These are phyloP conservation scores for Trichoderma atroviride DNA, from an alignment of 2,329 filamentous ascomycete genomes.

Conservation along the genomic window DNA sequence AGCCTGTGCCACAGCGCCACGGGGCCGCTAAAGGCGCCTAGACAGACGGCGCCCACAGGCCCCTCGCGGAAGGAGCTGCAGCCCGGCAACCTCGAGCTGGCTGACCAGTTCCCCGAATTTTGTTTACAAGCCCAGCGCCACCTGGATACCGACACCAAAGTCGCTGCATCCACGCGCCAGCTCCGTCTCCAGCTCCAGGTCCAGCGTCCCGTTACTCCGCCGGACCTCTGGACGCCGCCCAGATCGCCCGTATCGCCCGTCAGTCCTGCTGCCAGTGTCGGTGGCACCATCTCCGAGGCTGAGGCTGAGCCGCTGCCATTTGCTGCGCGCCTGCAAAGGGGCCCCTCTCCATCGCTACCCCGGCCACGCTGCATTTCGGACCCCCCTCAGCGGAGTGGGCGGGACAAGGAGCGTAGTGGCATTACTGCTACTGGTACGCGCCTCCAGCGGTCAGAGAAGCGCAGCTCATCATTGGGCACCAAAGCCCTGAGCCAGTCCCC, in stretches of 20 bases:
- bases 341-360: conserved; percentile 24
- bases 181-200: conserved; percentile 6
- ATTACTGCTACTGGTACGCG: conserved; percentile 17
- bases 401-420: conserved; percentile 18
- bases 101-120: conserved; percentile 26
- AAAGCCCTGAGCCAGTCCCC: conserved; percentile 23
- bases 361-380: conserved; percentile 22
- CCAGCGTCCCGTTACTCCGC: conserved; percentile 6
- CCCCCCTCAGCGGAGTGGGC: conserved; percentile 23
- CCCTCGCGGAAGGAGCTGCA: conserved; percentile 22
- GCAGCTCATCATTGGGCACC: conserved; percentile 30
- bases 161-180: conserved; percentile 9
- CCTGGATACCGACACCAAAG: conserved; percentile 8
- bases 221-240: conserved; percentile 15
- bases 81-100: conserved; percentile 26
- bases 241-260: conserved; percentile 4
- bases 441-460: conserved; percentile 25
- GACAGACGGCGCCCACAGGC: conserved; percentile 13
- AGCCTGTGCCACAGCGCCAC: conserved; percentile 9
- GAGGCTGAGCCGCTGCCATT: conserved; percentile 1
- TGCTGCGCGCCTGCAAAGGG: conserved; percentile 13
- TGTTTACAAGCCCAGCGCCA: conserved; percentile 24
- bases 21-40: conserved; percentile 24
- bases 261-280: background rate
- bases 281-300: conserved; percentile 10